Conservation (phyloP, 495 filamentous ascomycete genomes). For the Daldinia loculata region DNA sequence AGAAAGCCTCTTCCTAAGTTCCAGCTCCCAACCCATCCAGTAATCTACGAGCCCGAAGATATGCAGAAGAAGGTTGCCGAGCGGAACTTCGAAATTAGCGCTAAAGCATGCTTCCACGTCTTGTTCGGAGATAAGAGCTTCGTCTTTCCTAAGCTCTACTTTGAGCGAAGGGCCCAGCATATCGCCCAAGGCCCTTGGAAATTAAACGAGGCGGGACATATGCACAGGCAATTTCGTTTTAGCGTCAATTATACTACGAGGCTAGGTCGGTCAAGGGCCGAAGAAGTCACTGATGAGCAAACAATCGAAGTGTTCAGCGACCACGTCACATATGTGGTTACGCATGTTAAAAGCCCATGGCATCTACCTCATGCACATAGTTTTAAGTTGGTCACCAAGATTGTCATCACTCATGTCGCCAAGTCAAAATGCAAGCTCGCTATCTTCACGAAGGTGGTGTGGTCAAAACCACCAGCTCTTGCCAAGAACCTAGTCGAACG, state of each 20-base stretch:
- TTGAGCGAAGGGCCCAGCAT: constrained; percentile 81
- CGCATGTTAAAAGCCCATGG: constrained; percentile 88
- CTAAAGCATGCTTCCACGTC: constrained; percentile 94
- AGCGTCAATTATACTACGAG: constrained; percentile 72
- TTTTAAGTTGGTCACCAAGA: constrained; percentile 87
- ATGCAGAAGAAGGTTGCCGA: constrained; percentile 76
- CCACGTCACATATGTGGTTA: constrained; percentile 94
- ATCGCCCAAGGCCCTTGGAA: constrained; percentile 88
- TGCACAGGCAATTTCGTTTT: constrained; percentile 82
- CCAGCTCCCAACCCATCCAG: constrained; percentile 82
- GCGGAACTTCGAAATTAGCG: constrained; percentile 82
- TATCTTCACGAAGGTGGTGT: constrained; percentile 86
- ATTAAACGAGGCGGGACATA: constrained; percentile 69
- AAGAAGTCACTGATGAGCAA: constrained; percentile 81
- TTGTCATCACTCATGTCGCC: constrained; percentile 90
- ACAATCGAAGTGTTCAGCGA: constrained; percentile 92
- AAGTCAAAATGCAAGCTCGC: constrained; percentile 93
- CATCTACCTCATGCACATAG: constrained; percentile 81
- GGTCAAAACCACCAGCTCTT: constrained; percentile 73
- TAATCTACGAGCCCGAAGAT: constrained; percentile 81
- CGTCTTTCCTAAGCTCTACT: constrained; percentile 90
- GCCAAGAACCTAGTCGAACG: constrained; percentile 78
- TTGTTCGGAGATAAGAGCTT: constrained; percentile 95
- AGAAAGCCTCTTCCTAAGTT: constrained; percentile 74
- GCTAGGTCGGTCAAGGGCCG: constrained; percentile 66